Conservation (phyloP, 2,329 filamentous ascomycete species). For the Phialophora chinensis region DNA sequence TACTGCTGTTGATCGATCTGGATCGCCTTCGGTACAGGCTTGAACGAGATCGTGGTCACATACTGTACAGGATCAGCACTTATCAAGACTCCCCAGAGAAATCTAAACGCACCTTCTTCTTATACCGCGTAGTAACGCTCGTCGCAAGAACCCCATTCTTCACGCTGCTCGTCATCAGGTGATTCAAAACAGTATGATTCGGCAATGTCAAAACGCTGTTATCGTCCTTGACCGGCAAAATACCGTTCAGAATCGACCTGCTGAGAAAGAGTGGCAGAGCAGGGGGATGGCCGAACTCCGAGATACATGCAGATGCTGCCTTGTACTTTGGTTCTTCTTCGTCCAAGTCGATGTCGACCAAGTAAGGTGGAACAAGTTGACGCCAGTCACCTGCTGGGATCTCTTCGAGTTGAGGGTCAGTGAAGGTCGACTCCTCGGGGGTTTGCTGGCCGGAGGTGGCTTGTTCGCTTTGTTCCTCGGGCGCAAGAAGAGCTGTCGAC, state of each 20-base stretch:
- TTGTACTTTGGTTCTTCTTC: conserved; percentile 78
- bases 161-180: conserved; percentile 96
- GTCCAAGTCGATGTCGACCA: conserved; percentile 83
- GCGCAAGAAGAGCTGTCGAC: conserved; percentile 47
- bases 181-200: conserved; percentile 95
- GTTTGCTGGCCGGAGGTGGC: conserved; percentile 45
- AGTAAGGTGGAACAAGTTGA: conserved; percentile 77
- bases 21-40: conserved; percentile 67
- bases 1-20: conserved; percentile 9
- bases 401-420: conserved; percentile 51
- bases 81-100: conserved; percentile 4
- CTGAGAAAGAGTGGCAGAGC: conserved; percentile 86
- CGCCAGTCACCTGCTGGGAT: conserved; percentile 68
- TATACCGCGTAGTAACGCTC: conserved; percentile 96
- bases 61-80: conserved; percentile 65
- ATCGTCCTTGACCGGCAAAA: conserved; percentile 93
- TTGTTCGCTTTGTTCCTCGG: conserved; percentile 46
- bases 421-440: conserved; percentile 40
- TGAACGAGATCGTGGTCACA: conserved; percentile 97
- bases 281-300: conserved; percentile 82
- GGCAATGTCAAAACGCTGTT: conserved; percentile 96
- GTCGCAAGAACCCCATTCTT: conserved; percentile 95
- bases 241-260: conserved; percentile 92
- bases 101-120: conserved; percentile 68
- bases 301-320: conserved; percentile 74